These are phyloP conservation scores for Phialophora tarda DNA, from an alignment of 2,329 filamentous ascomycete genomes.

Conservation along the genomic window DNA sequence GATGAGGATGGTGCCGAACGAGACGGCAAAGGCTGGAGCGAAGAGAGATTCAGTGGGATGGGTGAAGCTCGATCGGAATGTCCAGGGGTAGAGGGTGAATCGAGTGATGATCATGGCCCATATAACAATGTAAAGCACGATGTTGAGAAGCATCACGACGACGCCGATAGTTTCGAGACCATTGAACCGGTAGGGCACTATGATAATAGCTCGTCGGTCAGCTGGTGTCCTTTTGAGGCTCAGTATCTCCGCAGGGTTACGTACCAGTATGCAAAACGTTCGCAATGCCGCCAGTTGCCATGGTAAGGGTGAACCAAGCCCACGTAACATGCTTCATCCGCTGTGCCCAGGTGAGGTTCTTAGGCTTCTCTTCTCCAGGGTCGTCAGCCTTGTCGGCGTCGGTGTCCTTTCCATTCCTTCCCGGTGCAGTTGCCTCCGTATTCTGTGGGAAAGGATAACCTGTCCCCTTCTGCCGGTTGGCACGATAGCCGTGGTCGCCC, in stretches of 20 bases:
- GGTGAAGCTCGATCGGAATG: constrained; percentile 72
- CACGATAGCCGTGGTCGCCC: constrained; percentile 48
- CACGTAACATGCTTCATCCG: constrained; percentile 70
- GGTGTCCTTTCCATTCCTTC: neutral
- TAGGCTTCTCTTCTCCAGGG: constrained; percentile 35
- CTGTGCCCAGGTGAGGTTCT: constrained; percentile 55
- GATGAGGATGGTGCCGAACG: constrained; percentile 75
- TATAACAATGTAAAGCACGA: constrained; percentile 67
- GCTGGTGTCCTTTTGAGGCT: neutral
- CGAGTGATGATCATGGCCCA: constrained; percentile 67
- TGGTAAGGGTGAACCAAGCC: constrained; percentile 78
- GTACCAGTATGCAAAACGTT: constrained; percentile 65
- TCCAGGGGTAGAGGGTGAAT: constrained; percentile 72
- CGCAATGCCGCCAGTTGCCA: constrained; percentile 65
- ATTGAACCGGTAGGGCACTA: constrained; percentile 59
- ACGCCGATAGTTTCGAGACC: constrained; percentile 66
- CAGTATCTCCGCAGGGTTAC: neutral
- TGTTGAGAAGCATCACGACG: constrained; percentile 67
- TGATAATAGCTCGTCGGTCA: neutral
- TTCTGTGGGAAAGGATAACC: neutral
- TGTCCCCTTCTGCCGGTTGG: constrained; percentile 9
- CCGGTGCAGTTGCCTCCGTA: neutral
- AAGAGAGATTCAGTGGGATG: constrained; percentile 82
- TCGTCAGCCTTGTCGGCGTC: constrained; percentile 28
- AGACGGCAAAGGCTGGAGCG: constrained; percentile 71